Evolutionary conservation across 2,329 filamentous ascomycete genomes (phyloP), one percentile per base, ranked within the genome.

Genomic region (Xylaria sp.): DNA sequence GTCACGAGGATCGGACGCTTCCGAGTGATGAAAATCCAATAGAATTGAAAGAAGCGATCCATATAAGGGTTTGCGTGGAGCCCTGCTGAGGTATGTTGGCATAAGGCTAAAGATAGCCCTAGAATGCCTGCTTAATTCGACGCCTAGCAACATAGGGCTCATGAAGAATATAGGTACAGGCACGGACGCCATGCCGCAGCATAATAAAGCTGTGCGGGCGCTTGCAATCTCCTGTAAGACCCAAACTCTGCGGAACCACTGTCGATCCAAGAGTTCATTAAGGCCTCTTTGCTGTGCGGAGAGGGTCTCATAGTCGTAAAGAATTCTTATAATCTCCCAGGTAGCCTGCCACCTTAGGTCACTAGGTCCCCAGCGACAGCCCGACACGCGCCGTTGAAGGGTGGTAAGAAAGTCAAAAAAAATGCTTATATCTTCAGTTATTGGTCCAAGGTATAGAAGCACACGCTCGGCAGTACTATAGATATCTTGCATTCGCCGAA

Each of bases 401-500:
- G 4, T 3, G 4, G 11, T 1, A 4, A 60, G 10, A 48, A 51
- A 29, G 7, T 31, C 27, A 44, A 64, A 59, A 4, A 58, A n/a
- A 13, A 27, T 10, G 2, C 17, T 7, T 27, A 46, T 59, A 6
- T 8, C 29, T n/a, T 37, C 3, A 2, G 38, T 54, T 10, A 15
- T n/a, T 21, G 43, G 25, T 5, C 58, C 62, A 9, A 64, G 51
- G 41, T 55, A 58, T 19, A 56, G n/a, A 10, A 61, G 19, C 3
- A 65, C 62, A 27, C 41, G 17, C 2, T 62, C 54, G 31, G 62
- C 62, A 27, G 35, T 3, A 7, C 38, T 13, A 17, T 65, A 65
- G 4, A 65, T 65, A 1, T 11, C 1, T 53, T 44, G 38, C 62
- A 65, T 65, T n/a, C 49, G 51, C 15, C 48, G 58, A 10, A 65